phyloP scores from a whole-genome alignment of 441 rosid species.

The Erodium texanum region DNA sequence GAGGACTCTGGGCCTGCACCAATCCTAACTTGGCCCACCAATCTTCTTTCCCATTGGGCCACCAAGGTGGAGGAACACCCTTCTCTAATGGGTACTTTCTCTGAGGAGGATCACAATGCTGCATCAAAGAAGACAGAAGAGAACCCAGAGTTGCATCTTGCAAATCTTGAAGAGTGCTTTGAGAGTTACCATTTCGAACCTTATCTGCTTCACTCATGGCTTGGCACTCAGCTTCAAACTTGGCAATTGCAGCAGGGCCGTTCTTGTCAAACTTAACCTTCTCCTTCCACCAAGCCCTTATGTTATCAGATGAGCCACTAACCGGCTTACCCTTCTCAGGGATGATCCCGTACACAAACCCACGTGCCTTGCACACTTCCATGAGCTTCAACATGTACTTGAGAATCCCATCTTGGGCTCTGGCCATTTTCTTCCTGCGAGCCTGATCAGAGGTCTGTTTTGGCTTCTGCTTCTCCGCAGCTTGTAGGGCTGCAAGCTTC shows the following conservation, averaged over 20 bases:
- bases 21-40: constrained; percentile 84
- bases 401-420: constrained; percentile 98
- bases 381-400: constrained; percentile 96
- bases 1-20: constrained; percentile 58
- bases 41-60: constrained; percentile 89
- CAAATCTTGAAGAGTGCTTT: constrained; percentile 69
- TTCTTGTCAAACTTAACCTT: constrained; percentile 96
- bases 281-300: constrained; percentile 99
- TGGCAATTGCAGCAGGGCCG: constrained; percentile 89
- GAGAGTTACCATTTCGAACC: constrained; percentile 44
- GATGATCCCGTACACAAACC: constrained; percentile 92
- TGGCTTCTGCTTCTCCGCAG: constrained; percentile 54
- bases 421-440: constrained; percentile 92
- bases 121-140: constrained; percentile 88
- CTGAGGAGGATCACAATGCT: constrained; percentile 96
- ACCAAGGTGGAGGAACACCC: constrained; percentile 90
- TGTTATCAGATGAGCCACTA: constrained; percentile 86
- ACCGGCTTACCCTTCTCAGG: constrained; percentile 96
- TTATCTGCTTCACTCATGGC: constrained; percentile 54
- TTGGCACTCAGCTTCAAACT: constrained; percentile 72
- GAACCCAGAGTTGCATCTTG: constrained; percentile 98
- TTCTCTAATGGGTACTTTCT: constrained; percentile 94
- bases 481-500: constrained; percentile 50
- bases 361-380: constrained; percentile 97
- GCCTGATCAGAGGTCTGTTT: constrained; percentile 87